Base-by-base conservation (phyloP, 371 early-diverging fungal genomes). In the Mucor mucedo region DNA sequence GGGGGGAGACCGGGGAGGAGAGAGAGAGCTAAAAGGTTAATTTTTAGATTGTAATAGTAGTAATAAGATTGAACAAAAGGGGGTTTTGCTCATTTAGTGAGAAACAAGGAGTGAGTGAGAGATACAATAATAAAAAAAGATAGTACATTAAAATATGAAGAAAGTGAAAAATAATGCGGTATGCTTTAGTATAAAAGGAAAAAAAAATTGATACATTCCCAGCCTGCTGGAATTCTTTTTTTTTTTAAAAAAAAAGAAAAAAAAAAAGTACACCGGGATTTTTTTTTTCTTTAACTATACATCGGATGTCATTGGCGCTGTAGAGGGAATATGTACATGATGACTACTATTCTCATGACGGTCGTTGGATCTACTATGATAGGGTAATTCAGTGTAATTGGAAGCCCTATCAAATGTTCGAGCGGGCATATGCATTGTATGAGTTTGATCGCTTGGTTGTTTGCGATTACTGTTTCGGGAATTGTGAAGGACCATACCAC, bases 401-500 rank as follows among this genome's bases (percentile, higher is more conserved):
- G 56, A 65, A 39, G 54, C 44, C 6, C 33, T 40, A 1, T 58
- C 40, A 29, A 52, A 38, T 4, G 59, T 32, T 55, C 55, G 55
- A 9, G 60, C 45, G 9, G 58, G 38, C 48, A 53, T 10, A 48
- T 55, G 21, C 21, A 21, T 59, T 21, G 47, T 29, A 40, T 59
- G 35, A 5, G 50, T 56, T 27, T 52, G 48, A 42, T 55, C 55
- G 29, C 35, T 55, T 5, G 50, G 48, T 27, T 55, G 47, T 16
- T 29, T 53, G 9, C 63, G 58, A 16, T 64, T 67, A 2, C 55
- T 60, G 14, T 60, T 52, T 10, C 58, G 52, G 33, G 48, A 47
- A 39, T 47, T 58, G 42, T 61, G 28, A 5, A 67, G 39, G 2
- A 62, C 68, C 72, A 79, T 66, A 42, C 79, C 79, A 52, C 79